phyloP scores from a whole-genome alignment of 768 basidiomycete genomes.

The Boletellus emodensis region DNA sequence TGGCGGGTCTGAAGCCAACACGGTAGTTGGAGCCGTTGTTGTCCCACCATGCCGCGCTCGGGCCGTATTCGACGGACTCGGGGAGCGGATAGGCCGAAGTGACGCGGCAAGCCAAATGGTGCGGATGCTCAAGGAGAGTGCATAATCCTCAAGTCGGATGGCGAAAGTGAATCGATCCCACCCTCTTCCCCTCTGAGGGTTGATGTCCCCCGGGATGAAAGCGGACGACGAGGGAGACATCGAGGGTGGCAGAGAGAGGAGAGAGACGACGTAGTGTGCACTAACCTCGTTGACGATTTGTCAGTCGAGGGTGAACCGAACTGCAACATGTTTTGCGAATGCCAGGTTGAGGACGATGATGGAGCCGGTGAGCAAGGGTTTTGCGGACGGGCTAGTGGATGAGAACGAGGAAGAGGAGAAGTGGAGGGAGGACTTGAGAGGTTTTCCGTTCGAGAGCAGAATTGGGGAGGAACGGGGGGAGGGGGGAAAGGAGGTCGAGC shows the following conservation, averaged over 20 bases:
- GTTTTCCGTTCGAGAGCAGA: slow-evolving; percentile 71
- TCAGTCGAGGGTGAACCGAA: slow-evolving; percentile 94
- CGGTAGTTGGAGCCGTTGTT: slow-evolving; percentile 85
- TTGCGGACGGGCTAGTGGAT: background rate
- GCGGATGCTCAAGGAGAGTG: slow-evolving; percentile 43
- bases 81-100: slow-evolving; percentile 15
- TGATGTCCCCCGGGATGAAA: background rate
- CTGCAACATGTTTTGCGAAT: slow-evolving; percentile 79
- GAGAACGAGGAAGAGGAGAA: slow-evolving; percentile 20
- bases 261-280: slow-evolving; percentile 44
- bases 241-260: slow-evolving; percentile 35
- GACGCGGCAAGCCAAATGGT: slow-evolving; percentile 55
- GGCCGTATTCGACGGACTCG: slow-evolving; percentile 28
- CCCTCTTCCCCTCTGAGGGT: slow-evolving; percentile 1
- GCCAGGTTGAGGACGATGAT: slow-evolving; percentile 81
- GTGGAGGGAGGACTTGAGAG: slow-evolving; percentile 85
- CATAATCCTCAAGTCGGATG: slow-evolving; percentile 72
- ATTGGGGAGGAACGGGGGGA: slow-evolving; percentile 27
- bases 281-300: slow-evolving; percentile 84
- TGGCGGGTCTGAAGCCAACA: slow-evolving; percentile 51
- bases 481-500: slow-evolving; percentile 23
- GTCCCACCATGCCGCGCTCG: slow-evolving; percentile 87
- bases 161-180: slow-evolving; percentile 63
- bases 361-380: slow-evolving; percentile 58
- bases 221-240: slow-evolving; percentile 10